These are phyloP conservation scores for Suillus occidentalis DNA, from an alignment of 768 basidiomycete genomes.

Conservation along the genomic window DNA sequence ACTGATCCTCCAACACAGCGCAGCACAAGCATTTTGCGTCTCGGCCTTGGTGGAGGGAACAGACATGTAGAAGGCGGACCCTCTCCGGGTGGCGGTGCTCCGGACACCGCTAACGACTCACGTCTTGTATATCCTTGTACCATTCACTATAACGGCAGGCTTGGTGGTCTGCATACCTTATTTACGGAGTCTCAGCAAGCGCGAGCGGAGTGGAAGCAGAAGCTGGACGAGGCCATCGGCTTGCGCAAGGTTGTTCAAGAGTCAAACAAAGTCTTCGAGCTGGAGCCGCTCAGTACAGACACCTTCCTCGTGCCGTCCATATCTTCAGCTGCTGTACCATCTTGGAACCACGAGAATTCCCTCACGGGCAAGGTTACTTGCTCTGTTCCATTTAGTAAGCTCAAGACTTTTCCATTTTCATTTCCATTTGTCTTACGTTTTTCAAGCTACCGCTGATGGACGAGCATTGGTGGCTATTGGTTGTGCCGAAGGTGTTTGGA, in stretches of 20 bases:
- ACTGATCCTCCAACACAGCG: constrained; percentile 78
- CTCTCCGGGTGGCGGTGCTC: constrained; percentile 28
- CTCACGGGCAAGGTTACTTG: constrained; percentile 89
- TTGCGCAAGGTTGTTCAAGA: constrained; percentile 87
- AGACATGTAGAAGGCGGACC: constrained; percentile 30
- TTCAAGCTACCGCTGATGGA: constrained; percentile 75
- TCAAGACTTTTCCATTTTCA: background rate
- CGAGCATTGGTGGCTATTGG: constrained; percentile 89
- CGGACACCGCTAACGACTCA: constrained; percentile 56
- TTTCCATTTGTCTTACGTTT: background rate
- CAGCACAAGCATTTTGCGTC: constrained; percentile 67
- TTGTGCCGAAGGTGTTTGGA: constrained; percentile 95
- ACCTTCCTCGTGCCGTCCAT: constrained; percentile 82
- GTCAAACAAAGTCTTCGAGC: constrained; percentile 92
- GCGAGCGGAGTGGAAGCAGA: constrained; percentile 85
- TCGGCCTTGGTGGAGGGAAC: constrained; percentile 48
- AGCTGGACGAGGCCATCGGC: constrained; percentile 85
- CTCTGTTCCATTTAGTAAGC: constrained; percentile 85
- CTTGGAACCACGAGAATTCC: constrained; percentile 68
- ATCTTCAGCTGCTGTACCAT: constrained; percentile 43
- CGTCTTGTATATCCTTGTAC: constrained; percentile 85
- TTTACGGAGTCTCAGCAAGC: constrained; percentile 81
- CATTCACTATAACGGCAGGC: constrained; percentile 83
- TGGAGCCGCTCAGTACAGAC: constrained; percentile 85
- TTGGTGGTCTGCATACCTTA: constrained; percentile 82